A percentile compares a stretch with the other conserved stretches of the same genome.
phyloP scores from a whole-genome alignment of 345 rosid genomes.

The Mercurialis annua region DNA sequence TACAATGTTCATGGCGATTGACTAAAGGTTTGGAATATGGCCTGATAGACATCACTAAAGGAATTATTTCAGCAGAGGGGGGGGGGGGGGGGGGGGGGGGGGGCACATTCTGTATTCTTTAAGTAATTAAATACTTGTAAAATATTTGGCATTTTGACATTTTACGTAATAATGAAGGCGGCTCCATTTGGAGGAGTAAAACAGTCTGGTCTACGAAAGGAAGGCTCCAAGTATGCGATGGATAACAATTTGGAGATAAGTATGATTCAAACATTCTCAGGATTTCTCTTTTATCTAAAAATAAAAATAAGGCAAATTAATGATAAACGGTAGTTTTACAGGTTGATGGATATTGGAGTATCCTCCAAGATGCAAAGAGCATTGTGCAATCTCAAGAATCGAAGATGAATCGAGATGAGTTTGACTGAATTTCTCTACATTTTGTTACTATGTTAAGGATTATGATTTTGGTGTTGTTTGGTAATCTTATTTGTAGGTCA shows the following conservation, averaged over 20 bases:
- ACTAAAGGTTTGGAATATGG: constrained; percentile 93
- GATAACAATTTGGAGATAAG: constrained; percentile 87
- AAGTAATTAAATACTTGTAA: too few species aligned
- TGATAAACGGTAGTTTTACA: too few species aligned
- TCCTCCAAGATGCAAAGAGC: constrained; percentile 10
- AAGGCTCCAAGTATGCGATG: constrained; percentile 96
- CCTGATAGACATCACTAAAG: constrained; percentile 84
- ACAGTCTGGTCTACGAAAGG: constrained; percentile 92
- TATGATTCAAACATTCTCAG: not conserved
- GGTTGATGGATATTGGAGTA: too few species aligned
- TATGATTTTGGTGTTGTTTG: not conserved
- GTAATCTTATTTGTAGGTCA: too few species aligned
- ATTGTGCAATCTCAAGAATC: not conserved
- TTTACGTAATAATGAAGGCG: constrained; percentile 43
- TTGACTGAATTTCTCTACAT: too few species aligned
- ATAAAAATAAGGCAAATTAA: too few species aligned
- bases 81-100: too few species aligned
- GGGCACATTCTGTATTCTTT: too few species aligned
- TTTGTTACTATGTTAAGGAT: not conserved
- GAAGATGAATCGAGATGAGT: too few species aligned
- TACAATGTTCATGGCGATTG: constrained; percentile 86
- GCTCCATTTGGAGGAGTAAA: constrained; percentile 98
- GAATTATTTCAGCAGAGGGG: constrained; percentile 84
- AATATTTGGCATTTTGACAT: constrained; percentile 12
- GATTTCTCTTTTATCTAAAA: too few species aligned